Conservation (phyloP, 202 grass and related monocot species). For the Tripidium arundinaceum region DNA sequence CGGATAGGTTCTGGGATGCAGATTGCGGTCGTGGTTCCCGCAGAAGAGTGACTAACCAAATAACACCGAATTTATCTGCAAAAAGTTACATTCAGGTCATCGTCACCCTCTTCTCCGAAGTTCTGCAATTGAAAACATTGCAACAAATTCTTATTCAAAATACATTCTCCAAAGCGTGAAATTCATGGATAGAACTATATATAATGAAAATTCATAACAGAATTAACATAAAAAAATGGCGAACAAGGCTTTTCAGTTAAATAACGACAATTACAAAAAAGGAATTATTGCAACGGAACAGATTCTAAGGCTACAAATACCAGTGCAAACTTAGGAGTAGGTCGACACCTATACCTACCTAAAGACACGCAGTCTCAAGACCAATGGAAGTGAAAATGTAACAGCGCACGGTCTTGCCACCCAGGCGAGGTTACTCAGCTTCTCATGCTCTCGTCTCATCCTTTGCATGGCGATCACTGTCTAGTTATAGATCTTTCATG, state of each 20-base stretch:
- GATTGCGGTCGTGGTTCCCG: neutral
- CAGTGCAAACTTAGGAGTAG: neutral
- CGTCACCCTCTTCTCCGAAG: conserved; percentile 70
- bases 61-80: conserved; percentile 83
- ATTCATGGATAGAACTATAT: too few species aligned
- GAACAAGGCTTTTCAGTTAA: neutral
- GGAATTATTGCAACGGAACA: neutral
- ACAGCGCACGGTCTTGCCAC: too few species aligned
- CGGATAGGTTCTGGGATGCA: neutral
- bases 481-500: neutral
- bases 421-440: too few species aligned
- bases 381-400: too few species aligned
- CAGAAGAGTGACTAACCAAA: conserved; percentile 43
- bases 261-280: neutral
- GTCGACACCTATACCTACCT: too few species aligned
- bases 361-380: too few species aligned
- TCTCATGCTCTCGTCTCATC: too few species aligned
- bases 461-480: neutral
- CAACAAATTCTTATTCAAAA: neutral
- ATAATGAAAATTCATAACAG: neutral
- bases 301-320: neutral
- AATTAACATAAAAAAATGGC: neutral
- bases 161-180: neutral
- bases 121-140: conserved; percentile 37
- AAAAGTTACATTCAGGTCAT: conserved; percentile 54